phyloP scores from a whole-genome alignment of 257 asterid genomes.

The Gentiana straminea region DNA sequence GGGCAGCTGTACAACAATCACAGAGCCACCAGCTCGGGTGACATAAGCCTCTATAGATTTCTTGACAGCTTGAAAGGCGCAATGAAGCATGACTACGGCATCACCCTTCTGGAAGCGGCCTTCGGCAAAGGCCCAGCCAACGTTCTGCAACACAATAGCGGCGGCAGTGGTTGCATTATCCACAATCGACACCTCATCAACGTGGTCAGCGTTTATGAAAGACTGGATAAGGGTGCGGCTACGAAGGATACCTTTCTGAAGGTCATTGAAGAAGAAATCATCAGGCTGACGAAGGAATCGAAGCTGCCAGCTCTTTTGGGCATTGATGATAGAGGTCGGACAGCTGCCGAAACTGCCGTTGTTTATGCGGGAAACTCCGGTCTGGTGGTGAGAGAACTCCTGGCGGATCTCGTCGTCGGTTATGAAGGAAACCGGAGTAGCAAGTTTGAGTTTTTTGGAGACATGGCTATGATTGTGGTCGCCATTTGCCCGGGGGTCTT shows the following conservation, averaged over 20 bases:
- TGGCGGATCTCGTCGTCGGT: constrained; percentile 47
- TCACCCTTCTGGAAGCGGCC: constrained; percentile 83
- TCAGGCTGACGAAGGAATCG: constrained; percentile 86
- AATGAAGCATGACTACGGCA: constrained; percentile 95
- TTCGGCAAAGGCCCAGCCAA: constrained; percentile 90
- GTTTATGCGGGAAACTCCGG: constrained; percentile 65
- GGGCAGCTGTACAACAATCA: constrained; percentile 78
- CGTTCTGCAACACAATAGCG: constrained; percentile 85
- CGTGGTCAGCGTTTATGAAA: constrained; percentile 79
- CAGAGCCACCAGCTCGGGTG: constrained; percentile 87
- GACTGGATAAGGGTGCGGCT: constrained; percentile 64
- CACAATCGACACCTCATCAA: constrained; percentile 83
- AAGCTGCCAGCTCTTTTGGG: constrained; percentile 84
- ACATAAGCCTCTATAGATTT: constrained; percentile 95
- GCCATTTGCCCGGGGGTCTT: constrained; percentile 43
- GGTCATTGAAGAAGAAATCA: constrained; percentile 73
- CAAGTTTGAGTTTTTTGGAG: constrained; percentile 50
- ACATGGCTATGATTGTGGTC: constrained; percentile 28
- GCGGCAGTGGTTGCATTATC: constrained; percentile 98
- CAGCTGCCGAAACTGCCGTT: constrained; percentile 97
- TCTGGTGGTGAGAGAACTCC: constrained; percentile 72
- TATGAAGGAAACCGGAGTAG: constrained; percentile 24
- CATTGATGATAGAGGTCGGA: constrained; percentile 77
- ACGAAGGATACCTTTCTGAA: constrained; percentile 57
- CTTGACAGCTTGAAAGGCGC: constrained; percentile 90